These are phyloP conservation scores for Piper longum DNA, from an alignment of 164 flowering plant genomes.

Conservation along the genomic window DNA sequence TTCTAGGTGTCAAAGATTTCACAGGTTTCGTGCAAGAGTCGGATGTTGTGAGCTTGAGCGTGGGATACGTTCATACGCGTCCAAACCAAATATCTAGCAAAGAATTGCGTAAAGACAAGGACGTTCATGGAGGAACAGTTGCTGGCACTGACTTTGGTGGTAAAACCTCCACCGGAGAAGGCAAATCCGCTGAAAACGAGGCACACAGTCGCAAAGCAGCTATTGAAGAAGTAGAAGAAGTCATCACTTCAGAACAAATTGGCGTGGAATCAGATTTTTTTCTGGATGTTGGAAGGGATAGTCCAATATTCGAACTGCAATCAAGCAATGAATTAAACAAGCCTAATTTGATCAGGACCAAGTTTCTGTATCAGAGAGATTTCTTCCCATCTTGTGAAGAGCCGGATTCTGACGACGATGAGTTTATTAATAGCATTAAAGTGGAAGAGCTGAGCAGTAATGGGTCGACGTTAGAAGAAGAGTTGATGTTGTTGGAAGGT, in stretches of 20 bases:
- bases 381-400: conserved; percentile 24
- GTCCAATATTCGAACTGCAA: no score
- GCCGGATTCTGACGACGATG: conserved; percentile 21
- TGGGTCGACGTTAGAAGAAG: conserved; percentile 38
- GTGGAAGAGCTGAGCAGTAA: conserved; percentile 22
- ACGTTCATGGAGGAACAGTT: not conserved
- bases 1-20: conserved; percentile 13
- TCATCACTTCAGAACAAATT: not conserved
- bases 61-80: not conserved
- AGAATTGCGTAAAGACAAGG: not conserved
- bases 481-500: conserved; percentile 21
- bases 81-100: not conserved
- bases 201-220: no score
- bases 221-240: not conserved
- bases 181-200: not conserved
- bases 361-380: conserved; percentile 12
- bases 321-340: not conserved
- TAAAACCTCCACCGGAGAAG: not conserved
- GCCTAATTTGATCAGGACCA: not conserved
- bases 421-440: conserved; percentile 14
- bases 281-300: not conserved
- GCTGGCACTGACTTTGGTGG: not conserved
- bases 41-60: conserved; percentile 13
- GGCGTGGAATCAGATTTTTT: not conserved
- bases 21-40: conserved; percentile 25